phyloP scores from a whole-genome alignment of 177 flowering plant genomes.

The Vitis hybrid region DNA sequence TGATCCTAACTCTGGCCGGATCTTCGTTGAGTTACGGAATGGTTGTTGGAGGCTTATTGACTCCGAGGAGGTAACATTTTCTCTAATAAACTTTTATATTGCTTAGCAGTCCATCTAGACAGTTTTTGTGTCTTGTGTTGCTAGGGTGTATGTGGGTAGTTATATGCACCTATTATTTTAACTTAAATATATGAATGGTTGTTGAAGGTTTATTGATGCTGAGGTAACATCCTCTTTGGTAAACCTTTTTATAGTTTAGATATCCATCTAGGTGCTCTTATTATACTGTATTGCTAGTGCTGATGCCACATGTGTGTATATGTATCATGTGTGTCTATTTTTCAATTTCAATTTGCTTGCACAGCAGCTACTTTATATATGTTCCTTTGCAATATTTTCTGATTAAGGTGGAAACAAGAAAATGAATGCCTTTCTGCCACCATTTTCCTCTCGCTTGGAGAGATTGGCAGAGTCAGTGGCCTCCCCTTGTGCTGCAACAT shows the following conservation, averaged over 20 bases:
- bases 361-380: not conserved
- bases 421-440: too few species aligned
- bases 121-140: not conserved
- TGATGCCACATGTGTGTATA: not conserved
- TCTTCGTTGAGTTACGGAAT: slow-evolving; percentile 71
- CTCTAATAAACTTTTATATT: not conserved
- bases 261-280: too few species aligned
- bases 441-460: too few species aligned
- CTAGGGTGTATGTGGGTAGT: not conserved
- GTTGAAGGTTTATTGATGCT: too few species aligned
- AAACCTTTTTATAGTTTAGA: too few species aligned
- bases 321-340: not conserved
- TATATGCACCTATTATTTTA: not conserved
- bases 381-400: not conserved
- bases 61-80: slow-evolving; percentile 64
- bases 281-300: not conserved
- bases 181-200: too few species aligned
- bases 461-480: too few species aligned
- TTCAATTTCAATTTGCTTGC: not conserved
- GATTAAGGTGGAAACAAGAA: too few species aligned
- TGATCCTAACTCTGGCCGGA: slow-evolving; percentile 87
- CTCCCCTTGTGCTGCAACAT: too few species aligned
- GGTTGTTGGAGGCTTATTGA: slow-evolving; percentile 90
- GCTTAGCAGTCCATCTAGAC: not conserved
- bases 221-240: too few species aligned